Evolutionary conservation across 2,329 filamentous ascomycete species (phyloP), one percentile per base, ranked within the genome.

Genomic region (Alternaria conjuncta): DNA sequence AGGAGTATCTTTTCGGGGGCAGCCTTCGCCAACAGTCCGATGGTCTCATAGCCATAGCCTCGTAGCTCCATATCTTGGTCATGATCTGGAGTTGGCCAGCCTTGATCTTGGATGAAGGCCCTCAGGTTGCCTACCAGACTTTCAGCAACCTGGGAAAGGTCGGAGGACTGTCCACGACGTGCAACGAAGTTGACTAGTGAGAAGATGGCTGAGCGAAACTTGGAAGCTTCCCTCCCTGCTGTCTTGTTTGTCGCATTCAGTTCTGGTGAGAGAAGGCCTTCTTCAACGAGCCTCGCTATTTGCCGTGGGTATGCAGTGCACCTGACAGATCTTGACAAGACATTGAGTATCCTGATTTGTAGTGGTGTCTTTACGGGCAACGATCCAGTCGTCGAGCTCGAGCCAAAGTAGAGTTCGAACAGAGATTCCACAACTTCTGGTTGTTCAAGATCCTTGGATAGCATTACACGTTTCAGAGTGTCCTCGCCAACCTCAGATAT

Each of bases 401-500:
- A 76, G 56, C 86, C 87, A 46, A 90, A 89, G 76, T 97, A 96
- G 2, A 94, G 85, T 5, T 85, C 81, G 71, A 94, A 94, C 3
- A 98, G 83, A 15, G 86, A 83, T 60, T 86, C 82, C 4, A 97
- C 84, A 2, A 94, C 79, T 1, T 78, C 70, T 10, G 83, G 72
- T 65, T 93, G 86, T 76, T 98, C 95, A 25, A 97, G 82, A 9
- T 92, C 89, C 9, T 92, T 87, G 2, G 88, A 83, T 10, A 87
- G 83, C 26, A 84, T 86, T 28, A 88, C 91, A 68, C 94, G 86
- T 80, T 97, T 99, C 68, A 98, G 81, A 53, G 96, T 88, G 71
- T 97, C 94, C 60, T 97, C 93, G 0, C 92, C 95, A n/a, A 93
- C 83, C n/a, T 91, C 89, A 11, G 92, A 89, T 41, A 97, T 89